Conservation (phyloP, 441 rosid species). For the Lepidium campestre region DNA sequence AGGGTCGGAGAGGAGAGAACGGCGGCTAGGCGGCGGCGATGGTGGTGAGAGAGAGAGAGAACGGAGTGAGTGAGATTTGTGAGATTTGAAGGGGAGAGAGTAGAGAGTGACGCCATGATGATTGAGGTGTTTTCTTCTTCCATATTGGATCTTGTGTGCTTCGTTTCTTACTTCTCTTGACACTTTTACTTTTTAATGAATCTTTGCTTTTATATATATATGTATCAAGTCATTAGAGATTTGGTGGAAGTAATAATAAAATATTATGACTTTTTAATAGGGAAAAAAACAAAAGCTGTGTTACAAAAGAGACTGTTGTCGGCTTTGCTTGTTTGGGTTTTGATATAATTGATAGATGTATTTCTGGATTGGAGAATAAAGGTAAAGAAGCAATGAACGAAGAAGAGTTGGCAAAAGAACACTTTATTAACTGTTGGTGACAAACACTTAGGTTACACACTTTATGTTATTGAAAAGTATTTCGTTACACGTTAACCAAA, state of each 20-base stretch:
- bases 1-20: conserved; percentile 68
- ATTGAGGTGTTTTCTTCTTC: conserved; percentile 39
- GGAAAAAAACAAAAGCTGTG: conserved; percentile 9
- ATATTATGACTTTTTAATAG: not conserved
- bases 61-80: conserved; percentile 45
- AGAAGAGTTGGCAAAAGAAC: conserved; percentile 28
- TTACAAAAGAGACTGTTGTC: conserved; percentile 33
- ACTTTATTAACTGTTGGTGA: conserved; percentile 21
- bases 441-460: conserved; percentile 22
- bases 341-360: conserved; percentile 1
- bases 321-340: conserved; percentile 26
- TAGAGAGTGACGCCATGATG: conserved; percentile 59
- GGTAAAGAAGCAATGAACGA: conserved; percentile 13
- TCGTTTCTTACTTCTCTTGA: conserved; percentile 14
- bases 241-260: conserved; percentile 4
- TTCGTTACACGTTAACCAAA: not conserved
- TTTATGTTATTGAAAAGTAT: not conserved
- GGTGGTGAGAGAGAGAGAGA: conserved; percentile 43
- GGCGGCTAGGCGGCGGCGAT: conserved; percentile 52
- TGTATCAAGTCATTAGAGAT: not conserved
- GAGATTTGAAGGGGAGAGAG: conserved; percentile 44
- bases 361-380: conserved; percentile 16
- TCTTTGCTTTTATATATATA: conserved; percentile 3
- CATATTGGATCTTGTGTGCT: conserved; percentile 45
- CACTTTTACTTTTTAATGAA: conserved; percentile 12